phyloP scores from a whole-genome alignment of 805 yeast species.

The Nakazawaea laoshanensis region DNA sequence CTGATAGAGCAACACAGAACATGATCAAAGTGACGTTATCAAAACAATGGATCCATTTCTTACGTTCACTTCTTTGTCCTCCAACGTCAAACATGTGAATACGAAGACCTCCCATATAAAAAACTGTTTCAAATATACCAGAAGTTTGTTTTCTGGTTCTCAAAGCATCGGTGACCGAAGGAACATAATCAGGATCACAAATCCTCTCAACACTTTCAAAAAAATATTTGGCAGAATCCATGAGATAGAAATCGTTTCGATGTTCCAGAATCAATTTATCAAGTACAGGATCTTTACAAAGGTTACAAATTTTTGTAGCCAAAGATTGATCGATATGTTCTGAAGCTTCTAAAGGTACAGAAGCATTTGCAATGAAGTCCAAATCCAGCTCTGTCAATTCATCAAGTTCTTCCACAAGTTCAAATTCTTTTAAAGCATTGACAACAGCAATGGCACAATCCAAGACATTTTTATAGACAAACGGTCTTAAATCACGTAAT shows the following conservation, averaged over 20 bases:
- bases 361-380: constrained; percentile 35
- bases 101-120: constrained; percentile 62
- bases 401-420: constrained; percentile 27
- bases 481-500: constrained; percentile 63
- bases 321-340: constrained; percentile 40
- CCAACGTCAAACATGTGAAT: constrained; percentile 80
- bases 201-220: constrained; percentile 61
- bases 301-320: constrained; percentile 35
- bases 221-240: constrained; percentile 81
- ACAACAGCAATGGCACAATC: constrained; percentile 70
- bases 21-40: constrained; percentile 86
- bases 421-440: constrained; percentile 52
- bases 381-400: constrained; percentile 27
- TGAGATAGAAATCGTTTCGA: constrained; percentile 65
- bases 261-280: constrained; percentile 46
- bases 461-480: constrained; percentile 68
- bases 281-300: constrained; percentile 56
- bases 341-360: constrained; percentile 44
- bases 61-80: constrained; percentile 92
- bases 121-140: constrained; percentile 79
- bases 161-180: constrained; percentile 69
- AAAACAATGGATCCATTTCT: constrained; percentile 92
- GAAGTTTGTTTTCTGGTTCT: constrained; percentile 89
- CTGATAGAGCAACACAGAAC: constrained; percentile 86
- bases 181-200: constrained; percentile 50